These are phyloP conservation scores for Gamarada debralockiae DNA, from an alignment of 495 filamentous ascomycete species.

Conservation along the genomic window DNA sequence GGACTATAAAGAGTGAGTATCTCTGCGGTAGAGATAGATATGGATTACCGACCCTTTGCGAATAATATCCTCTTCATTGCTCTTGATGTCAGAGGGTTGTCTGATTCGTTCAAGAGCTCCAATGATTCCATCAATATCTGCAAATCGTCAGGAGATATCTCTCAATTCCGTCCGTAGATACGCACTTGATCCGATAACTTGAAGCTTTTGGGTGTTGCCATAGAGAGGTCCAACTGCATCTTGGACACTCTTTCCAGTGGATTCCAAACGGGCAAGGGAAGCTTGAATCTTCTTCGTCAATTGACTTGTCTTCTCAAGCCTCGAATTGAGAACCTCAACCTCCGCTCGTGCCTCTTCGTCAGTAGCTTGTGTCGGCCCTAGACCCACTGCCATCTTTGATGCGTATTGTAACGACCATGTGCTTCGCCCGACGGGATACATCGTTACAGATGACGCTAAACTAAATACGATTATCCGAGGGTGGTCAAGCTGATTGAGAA, in stretches of 20 bases:
- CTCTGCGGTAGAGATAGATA: background rate
- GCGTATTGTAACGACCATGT: conserved; percentile 9
- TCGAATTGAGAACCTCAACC: conserved; percentile 62
- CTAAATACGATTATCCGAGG: background rate
- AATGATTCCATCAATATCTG: conserved; percentile 82
- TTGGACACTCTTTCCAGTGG: conserved; percentile 82
- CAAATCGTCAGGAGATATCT: conserved; percentile 11
- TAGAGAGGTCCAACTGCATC: conserved; percentile 91
- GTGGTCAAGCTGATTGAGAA: background rate
- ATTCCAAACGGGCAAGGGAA: conserved; percentile 78
- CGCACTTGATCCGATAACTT: conserved; percentile 74
- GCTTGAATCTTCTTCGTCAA: conserved; percentile 93
- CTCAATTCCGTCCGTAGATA: conserved; percentile 2
- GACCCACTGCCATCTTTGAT: conserved; percentile 24
- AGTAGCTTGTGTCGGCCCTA: conserved; percentile 39
- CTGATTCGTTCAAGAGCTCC: conserved; percentile 83
- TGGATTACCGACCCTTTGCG: conserved; percentile 59
- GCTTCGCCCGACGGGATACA: conserved; percentile 9
- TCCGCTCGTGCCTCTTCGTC: conserved; percentile 63
- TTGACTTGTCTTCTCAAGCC: conserved; percentile 58
- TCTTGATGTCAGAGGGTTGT: conserved; percentile 83
- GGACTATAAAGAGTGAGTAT: conserved; percentile 45
- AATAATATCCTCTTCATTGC: conserved; percentile 86
- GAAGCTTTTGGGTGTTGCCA: conserved; percentile 85
- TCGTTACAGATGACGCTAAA: conserved; percentile 8